A percentile compares a stretch with the other conserved stretches of the same genome.
These are phyloP conservation scores for Grosmannia penicillata DNA, from an alignment of 2,329 filamentous ascomycete genomes.

Conservation along the genomic window DNA sequence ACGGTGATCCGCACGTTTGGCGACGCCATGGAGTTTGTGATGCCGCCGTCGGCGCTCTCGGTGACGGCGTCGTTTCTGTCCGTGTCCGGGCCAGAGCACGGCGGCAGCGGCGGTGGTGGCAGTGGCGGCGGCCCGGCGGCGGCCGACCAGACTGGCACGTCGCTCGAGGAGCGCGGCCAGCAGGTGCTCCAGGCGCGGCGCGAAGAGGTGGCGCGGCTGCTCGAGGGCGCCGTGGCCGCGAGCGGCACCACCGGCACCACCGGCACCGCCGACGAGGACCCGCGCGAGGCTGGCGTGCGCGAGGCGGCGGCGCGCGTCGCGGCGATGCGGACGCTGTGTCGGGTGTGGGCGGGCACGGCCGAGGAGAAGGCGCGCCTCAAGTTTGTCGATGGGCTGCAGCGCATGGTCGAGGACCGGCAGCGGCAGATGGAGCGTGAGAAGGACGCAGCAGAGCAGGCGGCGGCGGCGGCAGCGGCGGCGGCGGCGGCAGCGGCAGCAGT, in stretches of 20 bases:
- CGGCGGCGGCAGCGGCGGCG: conserved; percentile 18
- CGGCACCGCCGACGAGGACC: no score
- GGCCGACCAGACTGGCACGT: not conserved
- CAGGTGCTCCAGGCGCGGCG: conserved; percentile 58
- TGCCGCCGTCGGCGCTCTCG: conserved; percentile 76
- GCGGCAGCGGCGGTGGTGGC: not conserved
- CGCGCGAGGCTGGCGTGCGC: conserved; percentile 43
- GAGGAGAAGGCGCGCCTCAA: conserved; percentile 75
- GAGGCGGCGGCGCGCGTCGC: conserved; percentile 62
- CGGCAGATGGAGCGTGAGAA: conserved; percentile 35
- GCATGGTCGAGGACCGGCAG: conserved; percentile 65
- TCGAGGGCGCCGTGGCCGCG: conserved; percentile 19
- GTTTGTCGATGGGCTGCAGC: conserved; percentile 70
- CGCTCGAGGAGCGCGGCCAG: conserved; percentile 72
- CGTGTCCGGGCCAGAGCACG: conserved; percentile 63
- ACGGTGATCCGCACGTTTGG: conserved; percentile 84
- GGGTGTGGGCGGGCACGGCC: conserved; percentile 89
- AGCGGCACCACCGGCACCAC: no score
- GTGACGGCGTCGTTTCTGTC: conserved; percentile 77
- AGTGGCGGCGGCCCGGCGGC: not conserved
- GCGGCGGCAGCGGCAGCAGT: conserved; percentile 13
- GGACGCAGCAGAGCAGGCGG: conserved; percentile 16
- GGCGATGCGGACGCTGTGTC: conserved; percentile 57
- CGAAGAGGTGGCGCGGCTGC: conserved; percentile 54
- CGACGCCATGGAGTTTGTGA: conserved; percentile 87